Evolutionary conservation across 2,329 filamentous ascomycete species (phyloP), one percentile per base, ranked within the genome.

Genomic region (Helotiales sp.): DNA sequence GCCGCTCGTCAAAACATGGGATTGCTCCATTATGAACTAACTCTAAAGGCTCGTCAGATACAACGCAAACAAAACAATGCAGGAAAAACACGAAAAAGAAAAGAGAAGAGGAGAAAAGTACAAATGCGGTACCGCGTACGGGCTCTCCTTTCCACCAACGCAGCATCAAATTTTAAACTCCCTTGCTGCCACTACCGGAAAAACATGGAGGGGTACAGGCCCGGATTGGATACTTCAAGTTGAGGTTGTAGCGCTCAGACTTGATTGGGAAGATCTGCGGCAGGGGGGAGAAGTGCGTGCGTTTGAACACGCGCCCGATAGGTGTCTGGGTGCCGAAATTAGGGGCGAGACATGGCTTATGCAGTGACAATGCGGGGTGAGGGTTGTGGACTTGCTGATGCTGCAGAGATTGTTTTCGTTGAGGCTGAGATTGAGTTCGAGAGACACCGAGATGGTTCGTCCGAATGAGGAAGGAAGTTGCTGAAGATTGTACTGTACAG

Each of bases 161-260:
- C 49, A 30, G 24, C 49, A 52, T 52, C 49, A 52, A 52, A 52
- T 58, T 58, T 58, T 40, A 32, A 58, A 24, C n/a, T 11, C 30
- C 54, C 54, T n/a, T 40, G 30, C 54, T 54, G 20, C 34, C 11
- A 11, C n/a, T 8, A 8, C 6, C 15, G n/a, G n/a, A 37, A 40
- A 24, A 22, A 13, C 54, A 58, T 58, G 54, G 54, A 58, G 54
- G 54, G 54, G 54, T 58, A 17, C 54, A 22, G 30, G 54, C 30
- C 30, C 10, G 54, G n/a, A 58, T 40, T 58, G 54, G 54, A 58
- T 40, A 37, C 54, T 30, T 37, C 2, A 40, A 58, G 13, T 24
- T 40, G 10, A 58, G 30, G 54, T 24, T 58, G 54, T 58, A 58
- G 54, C 54, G 54, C 54, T 58, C 30, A 37, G 54, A 58, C 54